A percentile compares a stretch with the other conserved stretches of the same genome.
Conservation (phyloP, 2,329 filamentous ascomycete species). For the Mycosphaerella arachidis region DNA sequence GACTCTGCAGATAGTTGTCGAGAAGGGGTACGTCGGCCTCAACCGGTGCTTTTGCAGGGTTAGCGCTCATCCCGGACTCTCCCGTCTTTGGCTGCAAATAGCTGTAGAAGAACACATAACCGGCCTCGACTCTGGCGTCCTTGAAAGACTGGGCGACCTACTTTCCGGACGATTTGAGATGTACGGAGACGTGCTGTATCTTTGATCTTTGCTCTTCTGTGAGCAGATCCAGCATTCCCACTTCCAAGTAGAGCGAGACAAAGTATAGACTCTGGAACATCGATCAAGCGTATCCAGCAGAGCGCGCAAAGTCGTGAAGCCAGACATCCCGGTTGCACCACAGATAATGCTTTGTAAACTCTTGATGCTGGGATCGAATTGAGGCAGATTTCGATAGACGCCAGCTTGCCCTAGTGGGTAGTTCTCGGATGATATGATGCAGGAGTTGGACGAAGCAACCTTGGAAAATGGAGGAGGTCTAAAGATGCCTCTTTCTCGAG, state of each 20-base stretch:
- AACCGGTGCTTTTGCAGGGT: slow-evolving; percentile 41
- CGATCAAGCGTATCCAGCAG: slow-evolving; percentile 41
- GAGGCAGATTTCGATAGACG: slow-evolving; percentile 47
- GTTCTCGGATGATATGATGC: slow-evolving; percentile 4
- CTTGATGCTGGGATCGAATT: slow-evolving; percentile 37
- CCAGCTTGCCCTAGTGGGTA: slow-evolving; percentile 23
- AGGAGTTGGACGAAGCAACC: not conserved
- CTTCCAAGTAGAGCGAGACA: slow-evolving; percentile 43
- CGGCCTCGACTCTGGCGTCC: slow-evolving; percentile 29
- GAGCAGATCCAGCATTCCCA: slow-evolving; percentile 10
- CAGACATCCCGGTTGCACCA: slow-evolving; percentile 49
- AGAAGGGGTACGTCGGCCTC: slow-evolving; percentile 31
- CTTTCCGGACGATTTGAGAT: slow-evolving; percentile 30
- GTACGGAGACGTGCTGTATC: slow-evolving; percentile 14
- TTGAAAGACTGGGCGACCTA: slow-evolving; percentile 32
- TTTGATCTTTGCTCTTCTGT: slow-evolving; percentile 6
- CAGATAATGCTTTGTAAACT: slow-evolving; percentile 47
- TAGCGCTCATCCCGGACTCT: slow-evolving; percentile 31
- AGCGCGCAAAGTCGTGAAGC: slow-evolving; percentile 45
- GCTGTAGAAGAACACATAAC: slow-evolving; percentile 49
- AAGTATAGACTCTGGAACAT: slow-evolving; percentile 48
- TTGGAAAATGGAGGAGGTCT: not conserved
- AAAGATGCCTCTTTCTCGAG: not conserved
- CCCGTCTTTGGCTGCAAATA: slow-evolving; percentile 39
- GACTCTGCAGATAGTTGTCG: slow-evolving; percentile 42